A percentile compares a stretch with the other conserved stretches of the same genome.
phyloP scores from a whole-genome alignment of 352 stramenopile genomes.

The Pythium brachiatum region DNA sequence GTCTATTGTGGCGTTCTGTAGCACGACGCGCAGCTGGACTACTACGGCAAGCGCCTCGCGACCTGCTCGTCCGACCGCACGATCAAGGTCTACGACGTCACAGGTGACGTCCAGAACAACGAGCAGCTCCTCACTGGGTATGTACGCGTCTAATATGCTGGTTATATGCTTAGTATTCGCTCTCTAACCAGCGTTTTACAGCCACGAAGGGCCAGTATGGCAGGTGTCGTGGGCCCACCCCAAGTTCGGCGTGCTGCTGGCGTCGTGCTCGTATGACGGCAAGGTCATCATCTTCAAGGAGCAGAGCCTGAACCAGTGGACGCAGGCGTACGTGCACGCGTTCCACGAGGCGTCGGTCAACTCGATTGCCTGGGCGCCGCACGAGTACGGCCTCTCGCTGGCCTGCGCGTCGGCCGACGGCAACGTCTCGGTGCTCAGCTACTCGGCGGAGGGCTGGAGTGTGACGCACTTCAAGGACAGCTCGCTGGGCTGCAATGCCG shows the following conservation, averaged over 20 bases:
- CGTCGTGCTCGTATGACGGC: conserved; percentile 97
- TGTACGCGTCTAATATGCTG: neutral
- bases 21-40: conserved; percentile 99
- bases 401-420: conserved; percentile 95
- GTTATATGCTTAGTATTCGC: neutral
- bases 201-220: conserved; percentile 97
- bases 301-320: conserved; percentile 92
- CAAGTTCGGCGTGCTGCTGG: conserved; percentile 95
- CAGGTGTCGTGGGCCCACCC: conserved; percentile 98
- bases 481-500: conserved; percentile 94
- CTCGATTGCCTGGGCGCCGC: conserved; percentile 94
- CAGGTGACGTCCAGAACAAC: conserved; percentile 88
- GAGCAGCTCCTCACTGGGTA: conserved; percentile 85
- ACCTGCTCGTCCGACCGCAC: conserved; percentile 98
- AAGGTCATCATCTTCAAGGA: conserved; percentile 97
- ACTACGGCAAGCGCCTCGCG: conserved; percentile 98
- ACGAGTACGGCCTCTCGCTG: conserved; percentile 95
- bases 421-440: conserved; percentile 88
- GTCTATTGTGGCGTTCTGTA: conserved; percentile 25
- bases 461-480: conserved; percentile 94
- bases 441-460: conserved; percentile 85
- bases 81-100: conserved; percentile 97
- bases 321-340: conserved; percentile 87
- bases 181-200: conserved; percentile 20
- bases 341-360: conserved; percentile 94